Percentiles rank a stretch among this genome's conserved stretches.
phyloP scores from a whole-genome alignment of 1,139 yeast species.

The Schwanniomyces etchellsii region DNA sequence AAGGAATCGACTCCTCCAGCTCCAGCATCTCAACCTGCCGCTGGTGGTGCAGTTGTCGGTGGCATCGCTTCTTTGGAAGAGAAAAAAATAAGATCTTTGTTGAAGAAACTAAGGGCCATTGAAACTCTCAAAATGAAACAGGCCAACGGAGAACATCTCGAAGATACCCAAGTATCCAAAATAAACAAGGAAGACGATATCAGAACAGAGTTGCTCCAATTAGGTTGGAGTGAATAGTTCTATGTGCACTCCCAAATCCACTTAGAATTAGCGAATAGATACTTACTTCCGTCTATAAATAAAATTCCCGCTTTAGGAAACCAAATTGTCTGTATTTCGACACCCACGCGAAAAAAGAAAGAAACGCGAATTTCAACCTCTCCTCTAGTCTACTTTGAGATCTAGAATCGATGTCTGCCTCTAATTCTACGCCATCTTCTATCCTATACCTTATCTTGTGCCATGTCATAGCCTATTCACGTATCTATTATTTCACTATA shows the following conservation, averaged over 20 bases:
- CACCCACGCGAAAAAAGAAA: too few species aligned
- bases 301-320: neutral
- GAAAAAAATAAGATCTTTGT: conserved; percentile 82
- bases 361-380: too few species aligned
- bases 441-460: too few species aligned
- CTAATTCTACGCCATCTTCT: too few species aligned
- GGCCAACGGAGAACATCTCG: conserved; percentile 77
- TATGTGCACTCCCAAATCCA: neutral
- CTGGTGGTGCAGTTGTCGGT: conserved; percentile 42
- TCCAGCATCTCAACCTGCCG: conserved; percentile 12
- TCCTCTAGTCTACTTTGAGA: too few species aligned
- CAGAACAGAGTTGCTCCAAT: conserved; percentile 59
- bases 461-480: too few species aligned
- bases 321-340: too few species aligned
- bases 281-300: neutral
- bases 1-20: conserved; percentile 12
- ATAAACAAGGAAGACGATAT: conserved; percentile 81
- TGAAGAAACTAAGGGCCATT: conserved; percentile 91
- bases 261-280: too few species aligned
- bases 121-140: conserved; percentile 84
- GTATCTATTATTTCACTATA: too few species aligned
- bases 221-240: conserved; percentile 60
- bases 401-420: too few species aligned
- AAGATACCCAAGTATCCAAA: conserved; percentile 88
- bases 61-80: conserved; percentile 74